Percentiles rank a stretch among this genome's conserved stretches.
phyloP scores from a whole-genome alignment of 1,284 basidiomycete species.

The Tausonia pullulans region DNA sequence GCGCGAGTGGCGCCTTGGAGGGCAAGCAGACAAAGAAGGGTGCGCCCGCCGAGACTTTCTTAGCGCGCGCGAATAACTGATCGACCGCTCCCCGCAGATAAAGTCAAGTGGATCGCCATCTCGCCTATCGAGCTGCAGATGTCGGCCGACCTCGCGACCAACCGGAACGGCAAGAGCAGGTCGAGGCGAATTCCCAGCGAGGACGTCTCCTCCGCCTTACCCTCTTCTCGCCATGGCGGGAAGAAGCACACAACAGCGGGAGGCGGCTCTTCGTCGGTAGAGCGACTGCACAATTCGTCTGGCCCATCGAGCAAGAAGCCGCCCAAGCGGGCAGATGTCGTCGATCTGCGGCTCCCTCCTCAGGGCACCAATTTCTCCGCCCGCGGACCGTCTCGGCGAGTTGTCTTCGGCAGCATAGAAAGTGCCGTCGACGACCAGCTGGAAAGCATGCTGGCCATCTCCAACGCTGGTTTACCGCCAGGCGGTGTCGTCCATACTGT shows the following conservation, averaged over 20 bases:
- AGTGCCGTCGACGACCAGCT: too few relatives aligned
- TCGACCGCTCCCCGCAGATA: slow-evolving; percentile 30
- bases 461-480: not conserved
- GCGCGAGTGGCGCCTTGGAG: not conserved
- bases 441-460: not conserved
- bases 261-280: not conserved
- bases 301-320: not conserved
- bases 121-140: slow-evolving; percentile 48
- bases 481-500: not conserved
- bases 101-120: slow-evolving; percentile 50
- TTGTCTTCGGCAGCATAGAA: too few relatives aligned
- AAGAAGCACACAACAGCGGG: not conserved
- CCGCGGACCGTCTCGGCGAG: not conserved
- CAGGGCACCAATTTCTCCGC: not conserved
- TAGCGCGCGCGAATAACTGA: not conserved
- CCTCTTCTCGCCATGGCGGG: too few relatives aligned
- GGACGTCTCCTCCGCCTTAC: too few relatives aligned
- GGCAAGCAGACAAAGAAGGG: not conserved
- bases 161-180: not conserved
- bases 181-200: too few relatives aligned
- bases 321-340: not conserved
- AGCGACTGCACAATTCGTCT: not conserved
- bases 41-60: not conserved
- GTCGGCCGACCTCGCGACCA: slow-evolving; percentile 39
- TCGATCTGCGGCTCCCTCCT: not conserved